A percentile compares a stretch with the other conserved stretches of the same genome.
Conservation (phyloP, 306 rosid genomes). For the Medicago truncatula region MtrunA17r5.0-ANR NC_053042.1:47576001-47576500, state of each 20-base stretch:
- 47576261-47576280: not conserved
- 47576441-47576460: constrained; percentile 48
- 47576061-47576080: not conserved
- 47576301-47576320: constrained; percentile 10
- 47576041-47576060: not conserved
- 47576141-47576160: constrained; percentile 10
- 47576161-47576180: constrained; percentile 59
- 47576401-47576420: constrained; percentile 34
- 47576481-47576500: constrained; percentile 40
- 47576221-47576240: constrained; percentile 63
- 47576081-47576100: not conserved
- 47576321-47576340: not conserved
- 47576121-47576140: not conserved
- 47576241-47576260: constrained; percentile 15
- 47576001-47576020: constrained; percentile 11
- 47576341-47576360: not conserved
- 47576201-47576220: constrained; percentile 65
- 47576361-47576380: not conserved
- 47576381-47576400: constrained; percentile 1
- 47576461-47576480: constrained; percentile 49
- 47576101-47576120: constrained; percentile 22
- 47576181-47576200: constrained; percentile 62
- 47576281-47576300: not conserved
- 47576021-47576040: not conserved
- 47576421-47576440: constrained; percentile 64